Evolutionary conservation across 2,329 filamentous ascomycete genomes (phyloP).

Genomic region (Didymella sp.): DNA sequence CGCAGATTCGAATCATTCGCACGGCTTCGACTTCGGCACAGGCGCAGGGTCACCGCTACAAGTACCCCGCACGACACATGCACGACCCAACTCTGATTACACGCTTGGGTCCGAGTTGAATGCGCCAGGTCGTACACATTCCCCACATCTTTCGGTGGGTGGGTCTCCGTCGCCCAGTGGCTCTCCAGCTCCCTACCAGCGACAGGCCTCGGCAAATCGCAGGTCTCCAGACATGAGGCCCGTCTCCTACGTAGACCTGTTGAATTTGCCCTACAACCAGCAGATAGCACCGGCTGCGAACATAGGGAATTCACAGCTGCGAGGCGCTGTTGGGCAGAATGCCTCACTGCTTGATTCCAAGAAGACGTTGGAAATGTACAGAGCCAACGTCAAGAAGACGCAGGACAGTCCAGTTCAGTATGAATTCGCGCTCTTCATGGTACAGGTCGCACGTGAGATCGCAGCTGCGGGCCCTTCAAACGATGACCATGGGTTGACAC

Average conservation of each 20-base stretch:
- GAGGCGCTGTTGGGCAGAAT: conserved; percentile 82
- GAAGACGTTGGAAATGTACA: conserved; percentile 97
- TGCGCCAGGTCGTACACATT: conserved; percentile 65
- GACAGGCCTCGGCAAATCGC: conserved; percentile 60
- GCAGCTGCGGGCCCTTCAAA: conserved; percentile 37
- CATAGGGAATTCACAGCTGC: conserved; percentile 82
- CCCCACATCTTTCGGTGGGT: conserved; percentile 59
- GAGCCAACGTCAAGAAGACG: conserved; percentile 96
- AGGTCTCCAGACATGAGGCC: conserved; percentile 66
- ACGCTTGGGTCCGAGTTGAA: conserved; percentile 75
- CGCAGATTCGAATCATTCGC: conserved; percentile 43
- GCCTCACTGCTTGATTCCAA: conserved; percentile 89
- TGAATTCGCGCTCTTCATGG: conserved; percentile 93
- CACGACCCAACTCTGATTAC: conserved; percentile 77
- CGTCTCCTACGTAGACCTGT: conserved; percentile 66
- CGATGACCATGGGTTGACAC: conserved; percentile 55
- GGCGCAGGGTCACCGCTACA: conserved; percentile 41
- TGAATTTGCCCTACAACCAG: conserved; percentile 78
- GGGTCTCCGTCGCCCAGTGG: conserved; percentile 48
- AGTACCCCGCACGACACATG: conserved; percentile 63
- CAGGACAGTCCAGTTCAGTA: conserved; percentile 90
- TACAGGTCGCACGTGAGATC: conserved; percentile 84
- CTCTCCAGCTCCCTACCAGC: conserved; percentile 53
- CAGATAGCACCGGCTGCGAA: conserved; percentile 69
- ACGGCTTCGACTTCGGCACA: conserved; percentile 41